Base-by-base conservation (phyloP, 1,284 basidiomycete species). In the Ustanciosporium gigantosporum region DNA sequence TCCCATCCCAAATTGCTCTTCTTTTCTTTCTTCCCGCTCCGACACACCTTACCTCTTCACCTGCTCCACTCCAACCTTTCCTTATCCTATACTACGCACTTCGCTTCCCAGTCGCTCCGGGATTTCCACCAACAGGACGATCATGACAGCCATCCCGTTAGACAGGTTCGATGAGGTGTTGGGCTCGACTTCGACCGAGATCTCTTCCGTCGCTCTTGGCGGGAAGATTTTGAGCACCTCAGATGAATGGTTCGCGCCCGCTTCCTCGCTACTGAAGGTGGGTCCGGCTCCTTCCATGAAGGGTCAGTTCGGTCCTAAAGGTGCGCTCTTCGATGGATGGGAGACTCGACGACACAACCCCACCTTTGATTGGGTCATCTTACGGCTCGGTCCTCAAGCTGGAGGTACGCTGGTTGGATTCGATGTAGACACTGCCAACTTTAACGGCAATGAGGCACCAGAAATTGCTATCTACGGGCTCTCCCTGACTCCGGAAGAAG, bases 211-310 rank as follows among this genome's bases (percentile, higher is more conserved):
- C 15, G 86, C 88, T 0, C 81, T 97, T 13, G 94, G 91, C 20
- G 91, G 87, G 11, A 79, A 82, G 46, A 82, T 96, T 56, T 78
- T 88, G 24, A 82, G 84, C 7, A 86, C 88, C 45, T 95, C 91
- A 5, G 94, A 98, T 79, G 92, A 98, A 66, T 98, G 97, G 82
- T 98, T 98, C 73, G 91, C 90, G 9, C 85, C 87, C 62, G 90
- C 89, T 0, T 84, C 81, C 53, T 88, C 95, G 79, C 82, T 98
- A 19, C 83, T 98, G 64, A 85, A 90, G 57, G 70, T 73, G 1
- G 64, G 52, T 0, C 70, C 73, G 8, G 72, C 73, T 4, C 62
- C 56, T 7, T 47, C 69, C 79, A 92, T 79, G 89, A 92, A 79
- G 48, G 94, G 95, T 13, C 89, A 91, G 66, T 98, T 94, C 71